phyloP scores from a whole-genome alignment of 2,329 filamentous ascomycete genomes.

The Ceratocystis smalleyi region DNA sequence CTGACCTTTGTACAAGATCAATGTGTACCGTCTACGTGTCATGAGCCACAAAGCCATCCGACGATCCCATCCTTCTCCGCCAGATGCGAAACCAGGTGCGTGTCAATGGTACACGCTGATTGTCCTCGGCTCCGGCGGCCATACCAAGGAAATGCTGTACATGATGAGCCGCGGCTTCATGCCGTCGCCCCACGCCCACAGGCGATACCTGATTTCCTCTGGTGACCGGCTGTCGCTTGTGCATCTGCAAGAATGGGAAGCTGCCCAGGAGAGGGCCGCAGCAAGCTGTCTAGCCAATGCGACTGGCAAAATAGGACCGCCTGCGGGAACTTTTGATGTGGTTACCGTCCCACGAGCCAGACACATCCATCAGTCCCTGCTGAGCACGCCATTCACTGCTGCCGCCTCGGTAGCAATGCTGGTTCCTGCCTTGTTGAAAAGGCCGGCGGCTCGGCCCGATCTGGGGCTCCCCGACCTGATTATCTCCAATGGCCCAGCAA shows the following conservation, averaged over 20 bases:
- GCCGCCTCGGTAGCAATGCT: constrained; percentile 50
- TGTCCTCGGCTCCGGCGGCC: constrained; percentile 81
- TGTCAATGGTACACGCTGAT: constrained; percentile 13
- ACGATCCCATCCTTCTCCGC: not conserved
- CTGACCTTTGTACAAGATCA: constrained; percentile 1
- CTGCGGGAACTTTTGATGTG: constrained; percentile 43
- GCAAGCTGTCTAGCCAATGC: not conserved
- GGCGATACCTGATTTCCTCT: constrained; percentile 12
- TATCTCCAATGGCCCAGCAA: constrained; percentile 77
- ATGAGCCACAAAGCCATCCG: not conserved
- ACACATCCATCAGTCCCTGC: constrained; percentile 63
- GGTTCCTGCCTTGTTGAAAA: constrained; percentile 36
- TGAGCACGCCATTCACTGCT: constrained; percentile 55
- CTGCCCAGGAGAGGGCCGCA: not conserved
- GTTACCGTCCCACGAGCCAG: constrained; percentile 59
- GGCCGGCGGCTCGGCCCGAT: constrained; percentile 19
- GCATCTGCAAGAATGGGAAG: constrained; percentile 42
- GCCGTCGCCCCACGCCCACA: constrained; percentile 46
- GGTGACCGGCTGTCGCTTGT: constrained; percentile 43
- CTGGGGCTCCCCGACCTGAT: constrained; percentile 53
- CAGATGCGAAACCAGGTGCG: not conserved
- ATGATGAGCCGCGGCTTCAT: constrained; percentile 52
- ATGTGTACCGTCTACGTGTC: constrained; percentile 3
- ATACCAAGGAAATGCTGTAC: constrained; percentile 86
- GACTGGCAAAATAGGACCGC: not conserved